Base-by-base conservation (phyloP, 208 protist genomes). In the Trypanosoma theileri region DNA sequence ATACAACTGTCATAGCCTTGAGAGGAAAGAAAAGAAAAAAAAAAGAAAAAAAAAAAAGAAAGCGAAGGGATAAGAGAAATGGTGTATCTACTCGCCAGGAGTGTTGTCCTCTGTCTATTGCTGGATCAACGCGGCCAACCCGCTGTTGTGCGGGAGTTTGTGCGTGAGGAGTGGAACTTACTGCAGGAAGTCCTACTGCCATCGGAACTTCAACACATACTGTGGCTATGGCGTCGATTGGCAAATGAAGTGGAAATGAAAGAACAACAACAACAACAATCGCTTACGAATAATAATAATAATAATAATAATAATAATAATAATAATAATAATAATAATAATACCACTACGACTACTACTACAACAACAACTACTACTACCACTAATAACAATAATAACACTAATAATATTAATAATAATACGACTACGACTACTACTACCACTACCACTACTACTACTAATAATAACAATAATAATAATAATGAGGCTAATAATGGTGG, bases 11-110 rank as follows among this genome's bases (percentile, higher is more conserved):
- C n/a, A n/a, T n/a, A n/a, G n/a, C n/a, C n/a, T n/a, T n/a, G n/a
- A n/a, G n/a, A n/a, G n/a, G n/a, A n/a, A n/a, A n/a, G n/a, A 3
- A 40, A 45, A 64, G 21, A 35, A 52, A 24, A 22, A 22, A 44
- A 35, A 35, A 35, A 35, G 28, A 35, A 8, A 35, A 6, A 35
- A 6, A 35, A 35, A 35, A 6, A 35, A 35, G 28, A 35, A 35
- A 35, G 1, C 6, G 6, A 8, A 35, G 6, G 4, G 1, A 35
- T 35, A 35, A 35, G 28, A 35, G 28, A 4, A 51, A 79, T 79
- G 74, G 74, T 79, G 35, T 70, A 66, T 41, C 17, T 79, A 28
- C 22, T 75, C 14, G 67, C 74, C 8, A 50, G 28, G 31, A 69
- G 53, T 35, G 40, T 61, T 51, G 22, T 22, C 3, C 48, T 79